These are phyloP conservation scores for Wickerhamiella allomyrinae DNA, from an alignment of 805 yeast genomes.

Conservation along the genomic window DNA sequence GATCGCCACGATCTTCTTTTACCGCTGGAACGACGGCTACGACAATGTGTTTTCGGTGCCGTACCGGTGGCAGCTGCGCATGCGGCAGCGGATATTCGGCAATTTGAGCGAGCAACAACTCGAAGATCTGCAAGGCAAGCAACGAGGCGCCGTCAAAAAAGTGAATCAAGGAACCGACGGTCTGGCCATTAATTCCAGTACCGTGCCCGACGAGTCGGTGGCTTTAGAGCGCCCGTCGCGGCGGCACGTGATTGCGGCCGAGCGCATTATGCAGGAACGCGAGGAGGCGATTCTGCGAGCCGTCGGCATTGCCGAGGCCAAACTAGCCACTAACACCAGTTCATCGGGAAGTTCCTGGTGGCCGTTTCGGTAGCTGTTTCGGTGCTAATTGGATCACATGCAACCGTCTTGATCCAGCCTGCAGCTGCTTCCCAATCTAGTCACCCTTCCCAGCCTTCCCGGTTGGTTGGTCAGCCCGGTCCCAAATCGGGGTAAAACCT, in stretches of 20 bases:
- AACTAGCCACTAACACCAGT: conserved; percentile 6
- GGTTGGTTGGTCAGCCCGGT: too few relatives aligned
- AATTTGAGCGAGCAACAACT: conserved; percentile 42
- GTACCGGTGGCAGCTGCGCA: conserved; percentile 43
- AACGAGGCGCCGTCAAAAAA: conserved; percentile 20
- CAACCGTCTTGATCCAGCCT: too few relatives aligned
- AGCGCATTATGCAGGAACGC: conserved; percentile 48
- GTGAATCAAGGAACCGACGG: conserved; percentile 9
- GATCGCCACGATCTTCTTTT: conserved; percentile 52
- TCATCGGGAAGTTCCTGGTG: not conserved
- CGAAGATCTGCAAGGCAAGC: conserved; percentile 40
- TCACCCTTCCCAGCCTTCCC: too few relatives aligned
- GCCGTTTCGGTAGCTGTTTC: not conserved
- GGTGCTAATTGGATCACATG: too few relatives aligned
- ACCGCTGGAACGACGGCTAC: conserved; percentile 74
- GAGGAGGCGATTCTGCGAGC: conserved; percentile 43
- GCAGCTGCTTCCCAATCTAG: too few relatives aligned
- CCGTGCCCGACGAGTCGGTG: conserved; percentile 27
- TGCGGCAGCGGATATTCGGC: conserved; percentile 42
- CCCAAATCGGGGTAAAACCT: too few relatives aligned
- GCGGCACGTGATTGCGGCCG: conserved; percentile 62
- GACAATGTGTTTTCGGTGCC: conserved; percentile 62
- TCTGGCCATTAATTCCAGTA: conserved; percentile 17
- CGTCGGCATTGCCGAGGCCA: conserved; percentile 31
- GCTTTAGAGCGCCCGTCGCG: conserved; percentile 56